Conservation (phyloP, 2,329 filamentous ascomycete genomes). For the Lomentospora prolificans region DNA sequence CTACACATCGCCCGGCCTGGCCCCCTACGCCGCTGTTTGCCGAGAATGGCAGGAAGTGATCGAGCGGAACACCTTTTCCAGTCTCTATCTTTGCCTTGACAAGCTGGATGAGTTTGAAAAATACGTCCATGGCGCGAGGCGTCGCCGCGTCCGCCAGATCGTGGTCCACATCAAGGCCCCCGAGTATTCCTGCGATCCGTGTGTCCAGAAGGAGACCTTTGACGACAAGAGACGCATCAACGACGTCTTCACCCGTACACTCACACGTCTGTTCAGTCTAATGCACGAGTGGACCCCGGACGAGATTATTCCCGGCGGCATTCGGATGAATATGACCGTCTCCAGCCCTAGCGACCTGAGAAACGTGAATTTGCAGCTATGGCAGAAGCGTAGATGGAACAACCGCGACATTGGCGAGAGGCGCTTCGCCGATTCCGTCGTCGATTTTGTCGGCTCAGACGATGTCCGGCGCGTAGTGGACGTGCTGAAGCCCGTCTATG, state of each 20-base stretch:
- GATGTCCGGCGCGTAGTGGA: slow-evolving; percentile 53
- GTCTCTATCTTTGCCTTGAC: slow-evolving; percentile 7
- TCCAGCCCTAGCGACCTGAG: slow-evolving; percentile 15
- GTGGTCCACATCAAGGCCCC: slow-evolving; percentile 10
- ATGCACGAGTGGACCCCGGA: slow-evolving; percentile 13
- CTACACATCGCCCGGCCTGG: background rate
- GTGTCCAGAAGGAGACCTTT: slow-evolving; percentile 11
- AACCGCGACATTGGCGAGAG: slow-evolving; percentile 14
- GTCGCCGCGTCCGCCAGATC: slow-evolving; percentile 8
- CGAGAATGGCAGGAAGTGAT: slow-evolving; percentile 11
- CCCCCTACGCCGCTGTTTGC: slow-evolving; percentile 10
- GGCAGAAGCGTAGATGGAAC: slow-evolving; percentile 14
- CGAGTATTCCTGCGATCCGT: slow-evolving; percentile 8
- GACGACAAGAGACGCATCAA: slow-evolving; percentile 11
- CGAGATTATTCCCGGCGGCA: slow-evolving; percentile 12
- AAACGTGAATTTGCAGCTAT: slow-evolving; percentile 13
- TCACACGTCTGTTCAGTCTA: slow-evolving; percentile 9
- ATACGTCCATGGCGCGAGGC: slow-evolving; percentile 6
- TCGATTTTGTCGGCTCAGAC: slow-evolving; percentile 51
- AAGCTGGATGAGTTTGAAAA: background rate
- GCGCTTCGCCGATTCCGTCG: slow-evolving; percentile 39
- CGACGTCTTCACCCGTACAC: slow-evolving; percentile 7
- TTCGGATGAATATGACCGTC: slow-evolving; percentile 12
- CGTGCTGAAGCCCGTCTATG: slow-evolving; percentile 39
- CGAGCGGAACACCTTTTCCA: slow-evolving; percentile 10